These are phyloP conservation scores for Beauveria asiatica DNA, from an alignment of 2,329 filamentous ascomycete species.

Conservation along the genomic window DNA sequence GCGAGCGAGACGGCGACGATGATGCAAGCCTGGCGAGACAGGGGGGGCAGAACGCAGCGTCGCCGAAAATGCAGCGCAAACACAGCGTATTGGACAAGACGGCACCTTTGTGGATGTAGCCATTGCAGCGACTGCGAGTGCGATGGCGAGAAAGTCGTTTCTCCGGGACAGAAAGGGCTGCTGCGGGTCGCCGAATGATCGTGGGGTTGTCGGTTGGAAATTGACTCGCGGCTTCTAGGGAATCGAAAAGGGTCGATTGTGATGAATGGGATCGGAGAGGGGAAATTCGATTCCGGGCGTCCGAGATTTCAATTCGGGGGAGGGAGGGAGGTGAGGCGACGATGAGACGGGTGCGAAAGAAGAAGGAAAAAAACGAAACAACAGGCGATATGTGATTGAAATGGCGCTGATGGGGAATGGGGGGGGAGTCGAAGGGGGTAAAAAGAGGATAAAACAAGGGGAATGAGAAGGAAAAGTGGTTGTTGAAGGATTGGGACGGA, in stretches of 20 bases:
- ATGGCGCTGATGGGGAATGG: background rate
- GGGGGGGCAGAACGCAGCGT: background rate
- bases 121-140: constrained; percentile 9
- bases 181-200: constrained; percentile 7
- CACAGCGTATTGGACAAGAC: background rate
- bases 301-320: background rate
- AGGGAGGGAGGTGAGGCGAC: background rate
- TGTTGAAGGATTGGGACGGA: constrained; percentile 10
- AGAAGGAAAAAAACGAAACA: background rate
- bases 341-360: background rate
- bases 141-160: background rate
- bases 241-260: background rate
- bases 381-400: constrained; percentile 6
- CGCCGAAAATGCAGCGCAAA: background rate
- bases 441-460: constrained; percentile 2
- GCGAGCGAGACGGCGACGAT: no score
- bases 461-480: constrained; percentile 5
- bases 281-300: background rate
- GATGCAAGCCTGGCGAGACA: no score
- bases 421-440: background rate
- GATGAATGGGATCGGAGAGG: background rate
- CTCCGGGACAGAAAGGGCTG: constrained; percentile 1
- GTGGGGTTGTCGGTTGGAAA: constrained; percentile 2
- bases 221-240: constrained; percentile 2
- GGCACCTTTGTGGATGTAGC: constrained; percentile 12